Conservation (phyloP, 2,329 filamentous ascomycete genomes). For the Endoconidiophora polonica region DNA sequence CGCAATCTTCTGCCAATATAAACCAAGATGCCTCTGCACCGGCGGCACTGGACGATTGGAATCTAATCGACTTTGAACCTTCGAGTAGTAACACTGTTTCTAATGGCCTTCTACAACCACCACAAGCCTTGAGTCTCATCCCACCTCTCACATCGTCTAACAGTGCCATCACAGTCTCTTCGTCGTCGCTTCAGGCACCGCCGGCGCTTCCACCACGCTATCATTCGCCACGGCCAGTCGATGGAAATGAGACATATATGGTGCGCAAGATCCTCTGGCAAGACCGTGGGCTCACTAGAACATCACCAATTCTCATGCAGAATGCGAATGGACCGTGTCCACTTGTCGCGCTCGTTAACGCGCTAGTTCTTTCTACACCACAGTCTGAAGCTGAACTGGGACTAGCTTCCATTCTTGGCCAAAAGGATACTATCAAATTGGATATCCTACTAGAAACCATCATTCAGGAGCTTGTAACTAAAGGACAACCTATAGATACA, state of each 20-base stretch:
- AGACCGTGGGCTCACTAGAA: conserved; percentile 51
- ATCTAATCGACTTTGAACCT: conserved; percentile 26
- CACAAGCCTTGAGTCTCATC: background rate
- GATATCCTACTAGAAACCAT: conserved; percentile 74
- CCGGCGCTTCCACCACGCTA: background rate
- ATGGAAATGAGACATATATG: conserved; percentile 59
- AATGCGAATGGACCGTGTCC: conserved; percentile 93
- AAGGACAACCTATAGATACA: conserved; percentile 38
- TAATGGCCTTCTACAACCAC: background rate
- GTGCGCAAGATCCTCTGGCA: conserved; percentile 85
- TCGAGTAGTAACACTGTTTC: background rate
- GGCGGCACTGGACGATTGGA: conserved; percentile 30
- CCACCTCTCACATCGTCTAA: background rate
- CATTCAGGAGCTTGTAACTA: conserved; percentile 83
- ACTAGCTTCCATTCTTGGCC: conserved; percentile 38
- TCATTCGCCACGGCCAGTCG: conserved; percentile 14
- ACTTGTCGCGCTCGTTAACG: conserved; percentile 82
- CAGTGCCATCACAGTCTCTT: background rate
- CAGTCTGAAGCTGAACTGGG: background rate
- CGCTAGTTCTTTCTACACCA: conserved; percentile 48
- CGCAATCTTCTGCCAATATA: background rate
- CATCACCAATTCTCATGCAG: conserved; percentile 79
- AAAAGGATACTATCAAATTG: conserved; percentile 75
- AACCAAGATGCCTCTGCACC: background rate
- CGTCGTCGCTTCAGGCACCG: background rate